Evolutionary conservation across 495 filamentous ascomycete genomes (phyloP).

Genomic region (Chlorociboria aeruginascens): DNA sequence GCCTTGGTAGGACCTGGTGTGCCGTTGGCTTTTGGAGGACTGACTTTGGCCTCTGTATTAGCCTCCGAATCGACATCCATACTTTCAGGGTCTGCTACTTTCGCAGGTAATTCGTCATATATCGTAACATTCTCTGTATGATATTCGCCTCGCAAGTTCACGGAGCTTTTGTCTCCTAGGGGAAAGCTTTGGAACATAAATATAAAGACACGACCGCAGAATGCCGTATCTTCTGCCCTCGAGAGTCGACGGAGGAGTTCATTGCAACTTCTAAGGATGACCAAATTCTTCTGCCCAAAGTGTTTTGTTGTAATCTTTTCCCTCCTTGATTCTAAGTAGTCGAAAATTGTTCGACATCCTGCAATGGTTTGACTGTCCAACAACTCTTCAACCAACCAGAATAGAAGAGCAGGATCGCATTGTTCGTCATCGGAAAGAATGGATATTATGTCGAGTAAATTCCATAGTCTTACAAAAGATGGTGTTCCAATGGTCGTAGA

Average conservation of each 20-base stretch:
- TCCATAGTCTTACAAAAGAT: conserved; percentile 74
- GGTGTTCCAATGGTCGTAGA: conserved; percentile 59
- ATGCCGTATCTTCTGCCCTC: conserved; percentile 89
- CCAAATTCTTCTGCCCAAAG: conserved; percentile 70
- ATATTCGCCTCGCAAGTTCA: conserved; percentile 92
- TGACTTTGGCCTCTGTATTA: background rate
- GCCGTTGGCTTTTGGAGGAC: conserved; percentile 20
- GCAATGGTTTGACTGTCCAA: conserved; percentile 91
- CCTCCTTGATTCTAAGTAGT: conserved; percentile 84
- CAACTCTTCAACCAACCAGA: conserved; percentile 88
- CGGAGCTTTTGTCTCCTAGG: conserved; percentile 88
- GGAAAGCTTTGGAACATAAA: conserved; percentile 97
- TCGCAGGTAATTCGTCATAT: conserved; percentile 48
- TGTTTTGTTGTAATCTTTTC: conserved; percentile 79
- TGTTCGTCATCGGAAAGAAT: conserved; percentile 76
- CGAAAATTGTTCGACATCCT: conserved; percentile 81
- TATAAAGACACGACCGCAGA: conserved; percentile 93
- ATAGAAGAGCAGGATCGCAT: conserved; percentile 73
- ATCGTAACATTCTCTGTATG: conserved; percentile 90
- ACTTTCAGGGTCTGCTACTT: conserved; percentile 46
- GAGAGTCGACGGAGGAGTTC: conserved; percentile 86
- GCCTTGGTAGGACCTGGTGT: conserved; percentile 24
- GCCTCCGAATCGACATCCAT: conserved; percentile 40
- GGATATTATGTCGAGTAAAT: conserved; percentile 80
- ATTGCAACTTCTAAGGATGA: conserved; percentile 87